phyloP scores from a whole-genome alignment of 192 early-diverging fungal species.

The Pilobolus umbonatus region DNA sequence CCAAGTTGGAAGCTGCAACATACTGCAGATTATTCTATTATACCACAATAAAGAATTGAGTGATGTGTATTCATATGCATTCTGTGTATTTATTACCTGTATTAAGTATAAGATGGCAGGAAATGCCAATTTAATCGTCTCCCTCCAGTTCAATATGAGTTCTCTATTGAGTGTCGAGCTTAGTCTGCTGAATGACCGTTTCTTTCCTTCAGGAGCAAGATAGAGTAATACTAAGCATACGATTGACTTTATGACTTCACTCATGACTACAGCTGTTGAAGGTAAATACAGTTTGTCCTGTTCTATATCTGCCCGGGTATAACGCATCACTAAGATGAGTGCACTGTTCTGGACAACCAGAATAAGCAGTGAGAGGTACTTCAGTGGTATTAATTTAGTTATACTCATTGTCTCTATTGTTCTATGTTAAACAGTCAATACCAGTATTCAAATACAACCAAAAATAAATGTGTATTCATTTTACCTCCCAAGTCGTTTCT shows the following conservation, averaged over 20 bases:
- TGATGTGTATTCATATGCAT: not conserved
- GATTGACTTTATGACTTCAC: constrained; percentile 77
- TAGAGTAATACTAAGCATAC: constrained; percentile 45
- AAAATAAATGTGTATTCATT: no score
- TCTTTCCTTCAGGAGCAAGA: not conserved
- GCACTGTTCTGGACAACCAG: constrained; percentile 88
- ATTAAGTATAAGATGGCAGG: constrained; percentile 90
- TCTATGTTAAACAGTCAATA: not conserved
- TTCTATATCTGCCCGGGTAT: constrained; percentile 58
- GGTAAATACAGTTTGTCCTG: constrained; percentile 53
- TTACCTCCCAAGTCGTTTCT: no score
- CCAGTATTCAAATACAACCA: no score
- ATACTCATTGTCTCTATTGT: not conserved
- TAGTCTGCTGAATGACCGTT: constrained; percentile 22
- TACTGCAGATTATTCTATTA: constrained; percentile 91
- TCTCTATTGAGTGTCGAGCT: constrained; percentile 20
- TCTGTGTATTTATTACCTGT: constrained; percentile 48
- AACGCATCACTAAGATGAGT: constrained; percentile 85
- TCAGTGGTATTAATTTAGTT: constrained; percentile 58
- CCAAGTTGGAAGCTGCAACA: constrained; percentile 76
- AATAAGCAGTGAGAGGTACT: constrained; percentile 79
- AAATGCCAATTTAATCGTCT: constrained; percentile 72
- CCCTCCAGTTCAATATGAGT: constrained; percentile 32
- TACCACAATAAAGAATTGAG: not conserved
- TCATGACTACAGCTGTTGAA: constrained; percentile 89